These are phyloP conservation scores for Ogataea minuta DNA, from an alignment of 805 yeast species.

Conservation along the genomic window DNA sequence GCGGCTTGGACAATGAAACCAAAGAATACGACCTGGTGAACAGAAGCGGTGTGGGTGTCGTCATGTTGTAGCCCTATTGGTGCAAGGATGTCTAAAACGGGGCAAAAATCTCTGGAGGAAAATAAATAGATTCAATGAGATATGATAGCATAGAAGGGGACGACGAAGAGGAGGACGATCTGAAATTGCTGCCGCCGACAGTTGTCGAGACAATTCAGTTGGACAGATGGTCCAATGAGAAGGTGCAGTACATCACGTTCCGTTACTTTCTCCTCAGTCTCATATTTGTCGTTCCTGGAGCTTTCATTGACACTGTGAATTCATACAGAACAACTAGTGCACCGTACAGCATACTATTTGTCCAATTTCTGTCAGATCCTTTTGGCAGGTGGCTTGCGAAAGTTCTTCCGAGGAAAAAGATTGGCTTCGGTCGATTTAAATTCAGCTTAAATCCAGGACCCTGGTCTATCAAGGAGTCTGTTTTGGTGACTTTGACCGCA, in stretches of 20 bases:
- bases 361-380: constrained; percentile 49
- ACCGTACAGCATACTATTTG: constrained; percentile 50
- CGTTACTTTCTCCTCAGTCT: constrained; percentile 36
- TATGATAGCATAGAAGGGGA: constrained; percentile 5
- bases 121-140: constrained; percentile 6
- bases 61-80: constrained; percentile 54
- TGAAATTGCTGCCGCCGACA: constrained; percentile 30
- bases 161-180: constrained; percentile 21
- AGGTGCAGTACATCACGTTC: constrained; percentile 34
- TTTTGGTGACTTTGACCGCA: constrained; percentile 51
- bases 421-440: constrained; percentile 18
- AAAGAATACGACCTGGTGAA: constrained; percentile 50
- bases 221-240: constrained; percentile 17
- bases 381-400: constrained; percentile 45
- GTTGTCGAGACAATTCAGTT: constrained; percentile 36
- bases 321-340: constrained; percentile 38
- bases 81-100: constrained; percentile 5
- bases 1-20: constrained; percentile 65
- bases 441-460: constrained; percentile 52
- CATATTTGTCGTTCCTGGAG: constrained; percentile 39
- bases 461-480: constrained; percentile 54
- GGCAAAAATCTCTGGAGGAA: neutral
- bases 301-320: constrained; percentile 39
- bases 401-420: constrained; percentile 36
- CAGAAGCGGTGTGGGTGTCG: constrained; percentile 87